Evolutionary conservation across 2,329 filamentous ascomycete species (phyloP), one percentile per base, ranked within the genome.

Genomic region (Fusarium drepaniforme): DNA sequence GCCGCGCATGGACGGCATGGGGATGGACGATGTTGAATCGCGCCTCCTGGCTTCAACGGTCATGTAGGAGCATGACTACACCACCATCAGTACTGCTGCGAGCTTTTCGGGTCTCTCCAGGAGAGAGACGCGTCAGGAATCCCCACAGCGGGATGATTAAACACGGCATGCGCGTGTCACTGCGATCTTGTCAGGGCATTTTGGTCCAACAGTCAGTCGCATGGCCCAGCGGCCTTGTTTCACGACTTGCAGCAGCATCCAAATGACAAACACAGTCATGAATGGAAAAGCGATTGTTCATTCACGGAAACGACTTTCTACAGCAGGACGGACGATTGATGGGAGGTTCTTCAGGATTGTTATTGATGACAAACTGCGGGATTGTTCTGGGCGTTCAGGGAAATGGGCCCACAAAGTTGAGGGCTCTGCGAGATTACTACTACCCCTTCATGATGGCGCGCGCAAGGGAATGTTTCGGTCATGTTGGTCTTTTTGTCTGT

Each of bases 1-100:
- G 3, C 81, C 84, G 40, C 82, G 83, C 25, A 84, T 86, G 83
- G 84, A 86, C 64, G 81, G 82, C 28, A 82, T 85, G 74, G 83
- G 81, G 18, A 86, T 86, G 82, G 85, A 86, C 68, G 85, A 86
- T 56, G 85, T 86, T 59, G 85, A 86, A 72, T 81, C 83, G 61
- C 83, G 85, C 66, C 80, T 86, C 59, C 78, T 86, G 70, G 84
- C 85, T 66, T 84, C 83, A 64, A 79, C 84, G 72, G 84, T 85
- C 78, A 84, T 86, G 83, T 86, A 85, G 81, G 78, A 74, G 44
- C 62, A 66, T 69, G 76, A 63, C 77, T 73, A 67, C 64, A 57
- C 56, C 49, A 69, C 56, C 51, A 68, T 53, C 66, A 67, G 56
- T 60, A 46, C 64, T 49, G 51, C 58, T 65, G 62, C 49, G 51